Conservation (phyloP, 2,329 filamentous ascomycete species). For the Lomentospora prolificans region DNA sequence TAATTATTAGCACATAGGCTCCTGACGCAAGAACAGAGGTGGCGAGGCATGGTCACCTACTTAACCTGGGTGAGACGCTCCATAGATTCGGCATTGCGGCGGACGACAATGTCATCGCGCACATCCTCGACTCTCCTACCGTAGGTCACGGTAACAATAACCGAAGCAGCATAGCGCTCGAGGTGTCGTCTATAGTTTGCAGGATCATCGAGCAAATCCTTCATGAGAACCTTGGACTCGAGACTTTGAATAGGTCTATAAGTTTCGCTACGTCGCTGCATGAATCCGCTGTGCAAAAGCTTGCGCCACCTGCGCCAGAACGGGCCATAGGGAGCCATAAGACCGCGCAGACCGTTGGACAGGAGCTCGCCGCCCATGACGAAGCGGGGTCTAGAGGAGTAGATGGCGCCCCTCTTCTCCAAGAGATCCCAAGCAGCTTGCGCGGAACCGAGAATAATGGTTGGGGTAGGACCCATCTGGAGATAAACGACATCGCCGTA, state of each 20-base stretch:
- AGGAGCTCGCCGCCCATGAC: conserved; percentile 34
- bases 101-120: conserved; percentile 25
- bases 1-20: not conserved
- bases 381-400: conserved; percentile 34
- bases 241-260: conserved; percentile 30
- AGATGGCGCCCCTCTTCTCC: conserved; percentile 31
- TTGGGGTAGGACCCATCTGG: conserved; percentile 30
- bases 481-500: conserved; percentile 33
- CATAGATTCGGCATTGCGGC: conserved; percentile 30
- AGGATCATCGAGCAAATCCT: conserved; percentile 24
- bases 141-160: conserved; percentile 32
- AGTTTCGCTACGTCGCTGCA: conserved; percentile 31
- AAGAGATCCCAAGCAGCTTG: conserved; percentile 33
- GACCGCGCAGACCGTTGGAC: conserved; percentile 28
- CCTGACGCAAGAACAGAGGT: too few species aligned
- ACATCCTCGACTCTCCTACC: conserved; percentile 25
- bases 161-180: conserved; percentile 23
- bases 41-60: too few species aligned
- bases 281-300: conserved; percentile 31
- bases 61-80: conserved; percentile 31
- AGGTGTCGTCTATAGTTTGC: conserved; percentile 20
- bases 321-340: conserved; percentile 31
- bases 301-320: conserved; percentile 35
- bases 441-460: conserved; percentile 30
- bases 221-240: conserved; percentile 29